Percentiles rank a stretch among this genome's conserved stretches.
Conservation (phyloP, 768 basidiomycete species). For the Lentinula sp. region DNA sequence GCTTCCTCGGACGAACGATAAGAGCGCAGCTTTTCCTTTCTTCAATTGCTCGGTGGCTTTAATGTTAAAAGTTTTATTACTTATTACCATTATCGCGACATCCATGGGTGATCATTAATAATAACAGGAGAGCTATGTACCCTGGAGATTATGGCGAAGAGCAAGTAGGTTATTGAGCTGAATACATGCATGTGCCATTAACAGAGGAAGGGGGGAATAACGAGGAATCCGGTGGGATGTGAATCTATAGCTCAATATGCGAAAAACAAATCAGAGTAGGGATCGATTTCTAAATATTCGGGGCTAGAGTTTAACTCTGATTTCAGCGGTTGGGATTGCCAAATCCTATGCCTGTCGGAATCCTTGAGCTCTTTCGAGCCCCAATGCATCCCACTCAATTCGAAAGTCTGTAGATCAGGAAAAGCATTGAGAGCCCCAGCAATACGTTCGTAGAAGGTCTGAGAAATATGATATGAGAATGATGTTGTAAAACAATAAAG, state of each 20-base stretch:
- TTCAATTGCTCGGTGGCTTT: neutral
- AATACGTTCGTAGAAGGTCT: constrained; percentile 63
- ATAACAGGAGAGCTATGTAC: neutral
- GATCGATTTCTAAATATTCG: neutral
- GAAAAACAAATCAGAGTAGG: constrained; percentile 7
- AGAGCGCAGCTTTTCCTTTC: neutral
- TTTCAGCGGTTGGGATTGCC: constrained; percentile 47
- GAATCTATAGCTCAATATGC: constrained; percentile 5
- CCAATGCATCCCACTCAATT: constrained; percentile 76
- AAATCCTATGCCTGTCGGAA: constrained; percentile 38
- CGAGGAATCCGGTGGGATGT: neutral
- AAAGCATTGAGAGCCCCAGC: constrained; percentile 53
- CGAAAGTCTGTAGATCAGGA: constrained; percentile 58
- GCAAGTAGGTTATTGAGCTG: neutral
- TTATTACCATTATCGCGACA: neutral
- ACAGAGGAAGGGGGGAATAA: neutral
- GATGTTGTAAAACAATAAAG: constrained; percentile 10
- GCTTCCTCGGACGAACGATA: constrained; percentile 1
- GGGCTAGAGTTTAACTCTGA: constrained; percentile 8
- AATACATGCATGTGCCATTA: neutral
- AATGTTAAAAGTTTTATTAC: neutral
- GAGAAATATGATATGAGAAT: constrained; percentile 13
- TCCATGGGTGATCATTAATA: neutral
- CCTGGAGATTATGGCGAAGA: neutral
- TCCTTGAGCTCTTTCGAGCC: constrained; percentile 43